Percentiles rank a stretch among this genome's conserved stretches.
Conservation (phyloP, 1,284 basidiomycete genomes). For the Xerocomus amazonicus region DNA sequence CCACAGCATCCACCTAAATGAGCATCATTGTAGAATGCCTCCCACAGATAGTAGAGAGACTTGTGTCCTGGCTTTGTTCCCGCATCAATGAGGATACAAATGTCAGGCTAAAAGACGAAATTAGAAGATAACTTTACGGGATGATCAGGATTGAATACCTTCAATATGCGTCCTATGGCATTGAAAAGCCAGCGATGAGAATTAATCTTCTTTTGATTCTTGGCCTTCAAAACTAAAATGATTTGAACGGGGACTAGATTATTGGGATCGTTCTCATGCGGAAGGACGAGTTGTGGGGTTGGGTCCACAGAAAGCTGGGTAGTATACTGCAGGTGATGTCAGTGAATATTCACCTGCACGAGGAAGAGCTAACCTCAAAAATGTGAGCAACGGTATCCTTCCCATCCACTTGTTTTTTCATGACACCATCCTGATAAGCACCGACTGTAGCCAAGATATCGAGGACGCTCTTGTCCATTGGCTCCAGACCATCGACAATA, state of each 20-base stretch:
- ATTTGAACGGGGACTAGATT: slow-evolving; percentile 96
- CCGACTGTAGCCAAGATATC: slow-evolving; percentile 87
- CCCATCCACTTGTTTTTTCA: slow-evolving; percentile 92
- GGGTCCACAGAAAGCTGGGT: slow-evolving; percentile 90
- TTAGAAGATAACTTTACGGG: background rate
- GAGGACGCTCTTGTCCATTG: slow-evolving; percentile 94
- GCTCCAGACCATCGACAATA: slow-evolving; percentile 91
- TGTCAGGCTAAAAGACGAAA: slow-evolving; percentile 64
- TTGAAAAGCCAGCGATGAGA: slow-evolving; percentile 98
- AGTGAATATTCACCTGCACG: background rate
- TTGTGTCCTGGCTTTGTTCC: slow-evolving; percentile 97
- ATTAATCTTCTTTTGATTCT: slow-evolving; percentile 98
- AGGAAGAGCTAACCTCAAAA: slow-evolving; percentile 63
- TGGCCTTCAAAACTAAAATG: slow-evolving; percentile 92
- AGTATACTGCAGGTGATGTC: slow-evolving; percentile 59
- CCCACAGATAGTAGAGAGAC: slow-evolving; percentile 97
- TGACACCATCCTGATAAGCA: slow-evolving; percentile 91
- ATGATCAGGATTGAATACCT: slow-evolving; percentile 39
- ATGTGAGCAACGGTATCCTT: slow-evolving; percentile 92
- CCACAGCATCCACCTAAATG: slow-evolving; percentile 82
- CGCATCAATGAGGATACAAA: slow-evolving; percentile 88
- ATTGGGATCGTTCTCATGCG: slow-evolving; percentile 82
- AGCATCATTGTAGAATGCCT: slow-evolving; percentile 79
- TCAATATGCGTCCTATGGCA: slow-evolving; percentile 82
- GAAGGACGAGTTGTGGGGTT: slow-evolving; percentile 85